Evolutionary conservation across 2,329 filamentous ascomycete species (phyloP), one percentile per base, ranked within the genome.

Genomic region (Pseudocercospora musae): DNA sequence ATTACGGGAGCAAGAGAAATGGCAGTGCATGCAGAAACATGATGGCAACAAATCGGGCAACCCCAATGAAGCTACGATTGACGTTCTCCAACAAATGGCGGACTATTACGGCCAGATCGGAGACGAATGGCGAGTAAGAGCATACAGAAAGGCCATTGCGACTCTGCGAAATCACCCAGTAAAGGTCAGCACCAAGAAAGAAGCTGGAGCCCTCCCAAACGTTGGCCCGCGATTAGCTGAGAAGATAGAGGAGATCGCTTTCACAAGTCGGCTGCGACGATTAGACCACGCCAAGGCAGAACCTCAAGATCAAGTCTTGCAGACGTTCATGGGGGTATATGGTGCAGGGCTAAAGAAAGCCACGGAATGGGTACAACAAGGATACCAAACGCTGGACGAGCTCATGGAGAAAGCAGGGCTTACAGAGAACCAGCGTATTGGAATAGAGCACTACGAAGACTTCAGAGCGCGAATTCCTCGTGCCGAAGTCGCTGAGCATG

Each of bases 201-300:
- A 96, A 74, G 94, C 93, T 0, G 78, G 83, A 10, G 75, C 77
- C 1, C 81, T 97, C 0, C 86, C 87, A 0, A 84, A 82, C 62
- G 87, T 97, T 37, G 93, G 93, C 7, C 70, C 80, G 10, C 84
- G 90, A 0, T 79, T 97, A 1, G 92, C 92, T 0, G 81, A 84
- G 25, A 96, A 96, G 75, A 95, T 98, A 66, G 91, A 95, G 70
- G 94, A 97, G 73, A 96, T 97, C 48, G 90, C 87, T 1, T 81
- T 82, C 42, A 96, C 91, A 0, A 84, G 91, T 70, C 81, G 82
- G 25, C 83, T 97, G 0, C 84, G 84, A 46, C 84, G 89, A 40
- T 82, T 97, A 0, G 89, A 96, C 33, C 86, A 88, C 69, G 85
- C 89, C 0, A 83, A 84, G 59, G 76, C 81, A 2, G 89, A 96